These are phyloP conservation scores for Raffaelea deltoideospora DNA, from an alignment of 2,329 filamentous ascomycete species.

Conservation along the genomic window DNA sequence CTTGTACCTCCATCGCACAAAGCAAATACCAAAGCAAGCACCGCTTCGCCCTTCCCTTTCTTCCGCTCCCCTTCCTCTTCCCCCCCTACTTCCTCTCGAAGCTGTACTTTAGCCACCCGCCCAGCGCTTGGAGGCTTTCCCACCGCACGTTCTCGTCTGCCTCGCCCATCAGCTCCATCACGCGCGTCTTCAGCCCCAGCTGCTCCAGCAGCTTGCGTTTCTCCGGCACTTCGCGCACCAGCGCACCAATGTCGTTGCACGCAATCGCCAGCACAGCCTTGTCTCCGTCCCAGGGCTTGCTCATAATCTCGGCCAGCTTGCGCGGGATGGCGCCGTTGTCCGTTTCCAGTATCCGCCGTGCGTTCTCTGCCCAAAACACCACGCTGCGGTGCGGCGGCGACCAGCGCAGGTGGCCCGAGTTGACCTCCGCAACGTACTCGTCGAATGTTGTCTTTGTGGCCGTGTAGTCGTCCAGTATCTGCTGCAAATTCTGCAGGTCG, in stretches of 20 bases:
- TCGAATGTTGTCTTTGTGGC: conserved; percentile 67
- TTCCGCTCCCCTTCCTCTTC: no score
- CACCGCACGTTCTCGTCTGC: conserved; percentile 78
- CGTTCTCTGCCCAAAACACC: conserved; percentile 85
- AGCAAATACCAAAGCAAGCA: not conserved
- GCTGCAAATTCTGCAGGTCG: conserved; percentile 44
- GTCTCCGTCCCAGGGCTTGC: conserved; percentile 58
- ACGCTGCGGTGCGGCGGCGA: conserved; percentile 78
- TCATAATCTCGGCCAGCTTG: conserved; percentile 73
- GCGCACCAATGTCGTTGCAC: conserved; percentile 77
- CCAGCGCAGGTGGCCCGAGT: conserved; percentile 80
- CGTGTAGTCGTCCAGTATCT: conserved; percentile 51
- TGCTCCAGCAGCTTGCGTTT: conserved; percentile 67
- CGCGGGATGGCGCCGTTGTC: conserved; percentile 65
- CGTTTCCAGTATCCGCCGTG: conserved; percentile 70
- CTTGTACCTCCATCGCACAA: not conserved
- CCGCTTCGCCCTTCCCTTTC: no score
- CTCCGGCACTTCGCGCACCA: conserved; percentile 83
- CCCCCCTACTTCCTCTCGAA: conserved; percentile 33
- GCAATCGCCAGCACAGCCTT: conserved; percentile 84
- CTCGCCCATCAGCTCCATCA: conserved; percentile 91
- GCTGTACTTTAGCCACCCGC: conserved; percentile 49
- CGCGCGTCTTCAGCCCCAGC: conserved; percentile 66
- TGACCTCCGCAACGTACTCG: conserved; percentile 77
- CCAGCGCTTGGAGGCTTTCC: conserved; percentile 78